Evolutionary conservation across 2,329 filamentous ascomycete species (phyloP), one percentile per base, ranked within the genome.

Genomic region (Elsinoe perseae): DNA sequence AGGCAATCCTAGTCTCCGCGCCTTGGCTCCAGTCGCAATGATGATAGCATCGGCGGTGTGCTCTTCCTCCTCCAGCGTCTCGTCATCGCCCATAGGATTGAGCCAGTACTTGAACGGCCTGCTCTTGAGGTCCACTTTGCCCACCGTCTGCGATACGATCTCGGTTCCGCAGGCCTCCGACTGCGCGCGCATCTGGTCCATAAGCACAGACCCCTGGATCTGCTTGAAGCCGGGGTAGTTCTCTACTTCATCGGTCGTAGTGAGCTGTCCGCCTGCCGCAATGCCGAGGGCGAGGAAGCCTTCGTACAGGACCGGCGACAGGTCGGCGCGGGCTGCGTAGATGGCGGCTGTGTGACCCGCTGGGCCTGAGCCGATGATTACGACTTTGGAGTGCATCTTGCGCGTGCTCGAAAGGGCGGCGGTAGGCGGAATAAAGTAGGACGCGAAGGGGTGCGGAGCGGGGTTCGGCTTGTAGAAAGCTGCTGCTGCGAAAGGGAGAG

Each of bases 201-300:
- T 98, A 63, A 98, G 78, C 68, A 89, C 86, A 57, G 81, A 75
- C 63, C 93, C 93, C 74, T 89, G 87, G 70, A 98, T 90, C 65
- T 88, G 82, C 67, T 88, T 87, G 77, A 97, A 98, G 48, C 93
- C 93, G 23, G 93, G 93, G 75, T 86, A 98, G 81, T 98, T 98
- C 79, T 98, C 93, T 59, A 98, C 84, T 64, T 98, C 95, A 67
- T 95, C 97, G 56, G 93, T 98, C 23, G 95, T 98, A 56, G 95
- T 98, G 64, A 98, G 80, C 79, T 98, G 93, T 57, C 93, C 93
- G 64, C 93, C 93, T 43, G 93, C 89, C 5, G 93, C 93, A 66
- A 95, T 95, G 68, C 92, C 93, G 69, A 96, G 93, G 66, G 93
- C 93, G 72, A 98, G 84, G 81, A 98, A 95, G 65, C 93, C 93